Evolutionary conservation across 139 green algal species (phyloP).

Genomic region (Tetraselmis chui): DNA sequence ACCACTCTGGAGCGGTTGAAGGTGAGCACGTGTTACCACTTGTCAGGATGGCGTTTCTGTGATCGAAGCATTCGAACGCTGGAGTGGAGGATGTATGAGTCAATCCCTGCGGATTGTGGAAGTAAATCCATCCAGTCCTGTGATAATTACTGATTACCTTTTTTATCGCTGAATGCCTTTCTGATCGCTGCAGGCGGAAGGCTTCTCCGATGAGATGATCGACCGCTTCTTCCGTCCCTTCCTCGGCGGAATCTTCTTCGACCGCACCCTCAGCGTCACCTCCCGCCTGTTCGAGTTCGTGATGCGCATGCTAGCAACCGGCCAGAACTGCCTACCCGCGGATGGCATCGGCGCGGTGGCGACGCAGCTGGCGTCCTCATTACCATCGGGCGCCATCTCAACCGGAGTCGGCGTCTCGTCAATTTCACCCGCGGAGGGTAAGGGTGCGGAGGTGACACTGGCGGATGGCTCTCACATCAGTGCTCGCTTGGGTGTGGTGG

Average conservation of each 20-base stretch:
- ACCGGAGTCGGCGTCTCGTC: background rate
- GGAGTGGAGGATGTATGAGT: no score
- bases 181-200: constrained; percentile 45
- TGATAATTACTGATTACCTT: background rate
- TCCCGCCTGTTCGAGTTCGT: constrained; percentile 91
- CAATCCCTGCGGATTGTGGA: no score
- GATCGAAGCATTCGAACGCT: no score
- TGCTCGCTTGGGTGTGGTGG: constrained; percentile 61
- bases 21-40: constrained; percentile 33
- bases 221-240: constrained; percentile 95
- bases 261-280: constrained; percentile 65
- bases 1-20: constrained; percentile 51
- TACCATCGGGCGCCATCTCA: constrained; percentile 35
- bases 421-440: background rate
- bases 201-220: constrained; percentile 82
- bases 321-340: constrained; percentile 87
- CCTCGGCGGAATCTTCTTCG: constrained; percentile 97
- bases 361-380: constrained; percentile 59
- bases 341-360: constrained; percentile 82
- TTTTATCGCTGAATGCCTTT: background rate
- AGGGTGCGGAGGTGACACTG: constrained; percentile 26
- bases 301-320: constrained; percentile 86
- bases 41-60: no score
- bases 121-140: no score
- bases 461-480: constrained; percentile 35